These are phyloP conservation scores for Fusarium sororula DNA, from an alignment of 2,329 filamentous ascomycete species.

Conservation along the genomic window DNA sequence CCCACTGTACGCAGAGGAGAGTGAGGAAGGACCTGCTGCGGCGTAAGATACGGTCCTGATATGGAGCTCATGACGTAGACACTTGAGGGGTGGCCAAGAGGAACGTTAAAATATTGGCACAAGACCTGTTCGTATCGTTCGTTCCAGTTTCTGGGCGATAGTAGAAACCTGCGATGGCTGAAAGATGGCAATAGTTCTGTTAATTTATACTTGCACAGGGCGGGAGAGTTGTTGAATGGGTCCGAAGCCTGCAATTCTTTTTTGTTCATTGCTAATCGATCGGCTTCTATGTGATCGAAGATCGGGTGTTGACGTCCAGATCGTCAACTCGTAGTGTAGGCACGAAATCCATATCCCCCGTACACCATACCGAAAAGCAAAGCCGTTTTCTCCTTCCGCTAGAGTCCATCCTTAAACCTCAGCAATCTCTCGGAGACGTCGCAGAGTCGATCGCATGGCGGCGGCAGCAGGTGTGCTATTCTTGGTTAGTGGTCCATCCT, in stretches of 20 bases:
- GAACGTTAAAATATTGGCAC: not conserved
- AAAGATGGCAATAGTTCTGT: conserved; percentile 4
- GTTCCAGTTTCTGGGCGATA: not conserved
- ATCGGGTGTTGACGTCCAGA: conserved; percentile 53
- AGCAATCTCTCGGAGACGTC: conserved; percentile 95
- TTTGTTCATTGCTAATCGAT: conserved; percentile 56
- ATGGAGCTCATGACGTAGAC: not conserved
- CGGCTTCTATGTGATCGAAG: conserved; percentile 52
- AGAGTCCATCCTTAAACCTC: conserved; percentile 74
- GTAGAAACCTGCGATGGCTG: conserved; percentile 9
- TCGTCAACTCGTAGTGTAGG: conserved; percentile 55
- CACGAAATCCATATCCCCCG: conserved; percentile 55
- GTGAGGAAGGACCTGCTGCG: not conserved
- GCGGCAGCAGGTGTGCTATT: conserved; percentile 88
- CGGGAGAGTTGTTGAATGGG: conserved; percentile 38
- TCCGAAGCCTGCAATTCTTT: conserved; percentile 50
- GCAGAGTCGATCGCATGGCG: conserved; percentile 94
- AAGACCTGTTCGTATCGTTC: not conserved
- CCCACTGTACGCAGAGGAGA: not conserved
- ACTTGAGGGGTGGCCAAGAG: not conserved
- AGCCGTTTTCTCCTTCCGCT: conserved; percentile 49
- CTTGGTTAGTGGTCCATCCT: conserved; percentile 42
- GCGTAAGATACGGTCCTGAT: not conserved
- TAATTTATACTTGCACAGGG: not conserved
- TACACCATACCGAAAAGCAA: conserved; percentile 60